Conservation (phyloP, 2,329 filamentous ascomycete genomes). For the Xylaria sp. region DNA sequence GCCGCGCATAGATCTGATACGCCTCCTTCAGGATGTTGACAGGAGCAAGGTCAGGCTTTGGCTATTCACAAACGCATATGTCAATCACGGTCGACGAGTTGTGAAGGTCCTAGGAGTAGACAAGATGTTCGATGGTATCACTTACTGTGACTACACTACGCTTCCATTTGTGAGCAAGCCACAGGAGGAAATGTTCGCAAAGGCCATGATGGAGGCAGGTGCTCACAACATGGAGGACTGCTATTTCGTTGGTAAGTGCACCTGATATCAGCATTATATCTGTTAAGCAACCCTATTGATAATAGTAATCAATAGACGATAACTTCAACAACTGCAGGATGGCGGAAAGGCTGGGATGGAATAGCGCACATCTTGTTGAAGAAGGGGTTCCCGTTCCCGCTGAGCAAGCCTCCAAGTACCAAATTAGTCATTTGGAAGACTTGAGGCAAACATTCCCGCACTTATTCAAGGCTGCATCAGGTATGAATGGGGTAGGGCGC, state of each 20-base stretch:
- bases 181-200: conserved; percentile 32
- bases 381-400: conserved; percentile 16
- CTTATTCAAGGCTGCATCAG: conserved; percentile 17
- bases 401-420: conserved; percentile 24
- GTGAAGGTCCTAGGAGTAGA: conserved; percentile 28
- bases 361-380: conserved; percentile 33
- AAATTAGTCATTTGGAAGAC: conserved; percentile 31
- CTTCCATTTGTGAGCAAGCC: conserved; percentile 35
- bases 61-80: conserved; percentile 35
- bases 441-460: conserved; percentile 27
- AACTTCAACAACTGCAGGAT: conserved; percentile 31
- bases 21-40: conserved; percentile 29
- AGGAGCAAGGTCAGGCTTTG: conserved; percentile 28
- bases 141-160: conserved; percentile 33
- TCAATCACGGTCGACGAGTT: conserved; percentile 32
- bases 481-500: not conserved
- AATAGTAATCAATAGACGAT: conserved; percentile 20
- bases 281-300: not conserved
- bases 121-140: conserved; percentile 33
- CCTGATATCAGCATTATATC: not conserved
- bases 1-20: conserved; percentile 17
- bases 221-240: conserved; percentile 31
- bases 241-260: conserved; percentile 32
- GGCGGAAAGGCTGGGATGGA: conserved; percentile 32
- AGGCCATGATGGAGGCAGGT: conserved; percentile 34